Percentiles rank a stretch among this genome's conserved stretches.
Conservation (phyloP, 129 eudicot genomes). For the Solidago caesia region DNA sequence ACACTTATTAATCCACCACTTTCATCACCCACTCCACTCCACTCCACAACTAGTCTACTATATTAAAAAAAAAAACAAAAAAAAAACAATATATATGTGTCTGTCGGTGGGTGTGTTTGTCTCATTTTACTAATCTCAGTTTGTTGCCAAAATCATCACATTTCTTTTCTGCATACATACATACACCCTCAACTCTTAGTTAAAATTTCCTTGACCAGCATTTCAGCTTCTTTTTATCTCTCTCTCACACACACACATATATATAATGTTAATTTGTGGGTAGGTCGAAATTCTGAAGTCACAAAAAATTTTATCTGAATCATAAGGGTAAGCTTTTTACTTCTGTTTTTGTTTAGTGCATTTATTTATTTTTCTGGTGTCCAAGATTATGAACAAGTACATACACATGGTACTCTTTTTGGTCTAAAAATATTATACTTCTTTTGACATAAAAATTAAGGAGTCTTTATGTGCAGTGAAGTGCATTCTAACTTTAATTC, state of each 20-base stretch:
- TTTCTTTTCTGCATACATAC: conserved; percentile 5
- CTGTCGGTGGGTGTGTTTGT: conserved; percentile 30
- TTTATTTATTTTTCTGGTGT: neutral
- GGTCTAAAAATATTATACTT: too few relatives aligned
- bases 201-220: conserved; percentile 22
- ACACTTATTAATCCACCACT: conserved; percentile 24
- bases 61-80: too few relatives aligned
- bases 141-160: conserved; percentile 1
- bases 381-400: neutral
- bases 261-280: neutral
- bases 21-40: conserved; percentile 27
- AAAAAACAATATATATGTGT: too few relatives aligned
- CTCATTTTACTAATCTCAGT: neutral
- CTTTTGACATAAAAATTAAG: neutral
- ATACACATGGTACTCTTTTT: too few relatives aligned
- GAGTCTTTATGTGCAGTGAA: too few relatives aligned
- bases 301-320: too few relatives aligned
- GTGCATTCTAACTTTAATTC: too few relatives aligned
- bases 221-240: neutral
- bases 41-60: neutral
- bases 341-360: neutral
- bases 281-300: neutral
- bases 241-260: too few relatives aligned
- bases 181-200: conserved; percentile 5
- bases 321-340: conserved; percentile 11